These are phyloP conservation scores for Trichophaea hybrida DNA, from an alignment of 2,329 filamentous ascomycete species.

Conservation along the genomic window DNA sequence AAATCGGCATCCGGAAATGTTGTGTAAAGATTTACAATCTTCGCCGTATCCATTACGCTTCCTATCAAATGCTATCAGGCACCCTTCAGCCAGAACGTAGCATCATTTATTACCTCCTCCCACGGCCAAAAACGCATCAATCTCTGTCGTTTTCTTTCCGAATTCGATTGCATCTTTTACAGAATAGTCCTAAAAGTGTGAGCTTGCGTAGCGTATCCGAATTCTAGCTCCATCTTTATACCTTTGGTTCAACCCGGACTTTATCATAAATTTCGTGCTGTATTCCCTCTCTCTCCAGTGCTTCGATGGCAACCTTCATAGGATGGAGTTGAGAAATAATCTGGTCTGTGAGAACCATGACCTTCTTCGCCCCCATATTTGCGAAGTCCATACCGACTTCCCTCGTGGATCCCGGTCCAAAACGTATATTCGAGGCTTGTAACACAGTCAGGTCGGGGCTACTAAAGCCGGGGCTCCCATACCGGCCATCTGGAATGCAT, in stretches of 20 bases:
- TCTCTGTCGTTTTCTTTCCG: slow-evolving; percentile 39
- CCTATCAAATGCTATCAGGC: slow-evolving; percentile 29
- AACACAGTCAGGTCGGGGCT: no score
- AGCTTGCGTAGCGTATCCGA: no score
- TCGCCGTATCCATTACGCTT: slow-evolving; percentile 94
- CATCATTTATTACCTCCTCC: slow-evolving; percentile 43
- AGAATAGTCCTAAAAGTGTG: slow-evolving; percentile 39
- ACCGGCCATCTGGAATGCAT: slow-evolving; percentile 94
- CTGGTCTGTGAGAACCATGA: slow-evolving; percentile 80
- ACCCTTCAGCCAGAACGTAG: neutral
- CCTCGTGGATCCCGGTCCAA: slow-evolving; percentile 81
- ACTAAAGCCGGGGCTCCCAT: neutral
- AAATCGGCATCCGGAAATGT: slow-evolving; percentile 86
- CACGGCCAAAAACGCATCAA: slow-evolving; percentile 86
- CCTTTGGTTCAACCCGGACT: slow-evolving; percentile 81
- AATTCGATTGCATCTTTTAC: slow-evolving; percentile 82
- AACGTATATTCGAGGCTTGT: slow-evolving; percentile 68
- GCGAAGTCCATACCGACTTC: slow-evolving; percentile 97
- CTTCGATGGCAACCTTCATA: slow-evolving; percentile 78
- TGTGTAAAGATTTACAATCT: slow-evolving; percentile 94
- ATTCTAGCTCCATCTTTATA: slow-evolving; percentile 31
- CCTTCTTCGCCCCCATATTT: slow-evolving; percentile 74
- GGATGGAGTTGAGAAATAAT: slow-evolving; percentile 71
- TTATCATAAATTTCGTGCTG: slow-evolving; percentile 68
- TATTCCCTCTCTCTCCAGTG: slow-evolving; percentile 62